phyloP scores from a whole-genome alignment of 768 basidiomycete species.

The Mycena belliarum region DNA sequence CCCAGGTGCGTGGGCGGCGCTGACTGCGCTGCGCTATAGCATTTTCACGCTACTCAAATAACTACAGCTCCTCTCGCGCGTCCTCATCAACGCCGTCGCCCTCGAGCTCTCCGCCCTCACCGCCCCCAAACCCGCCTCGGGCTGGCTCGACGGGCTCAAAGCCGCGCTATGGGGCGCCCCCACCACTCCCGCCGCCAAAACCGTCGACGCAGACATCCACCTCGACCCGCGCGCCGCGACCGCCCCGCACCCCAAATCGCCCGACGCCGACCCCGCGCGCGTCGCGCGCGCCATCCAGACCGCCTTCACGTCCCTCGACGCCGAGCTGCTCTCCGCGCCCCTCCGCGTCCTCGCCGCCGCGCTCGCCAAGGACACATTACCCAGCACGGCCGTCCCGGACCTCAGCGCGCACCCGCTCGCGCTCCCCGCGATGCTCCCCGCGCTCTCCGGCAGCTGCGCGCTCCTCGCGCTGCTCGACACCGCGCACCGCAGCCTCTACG shows the following conservation, averaged over 20 bases:
- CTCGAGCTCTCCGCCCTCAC: slow-evolving; percentile 67
- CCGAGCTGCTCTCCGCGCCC: slow-evolving; percentile 79
- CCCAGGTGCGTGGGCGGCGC: slow-evolving; percentile 36
- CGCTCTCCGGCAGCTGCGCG: slow-evolving; percentile 90
- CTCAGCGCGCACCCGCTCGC: slow-evolving; percentile 72
- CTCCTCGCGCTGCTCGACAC: slow-evolving; percentile 88
- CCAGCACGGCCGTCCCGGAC: slow-evolving; percentile 54
- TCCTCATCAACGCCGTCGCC: slow-evolving; percentile 82
- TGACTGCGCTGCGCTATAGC: not conserved
- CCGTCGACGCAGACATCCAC: slow-evolving; percentile 36
- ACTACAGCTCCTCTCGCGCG: slow-evolving; percentile 67
- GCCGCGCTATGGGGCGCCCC: slow-evolving; percentile 26
- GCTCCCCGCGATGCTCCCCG: slow-evolving; percentile 74
- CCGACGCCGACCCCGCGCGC: slow-evolving; percentile 47
- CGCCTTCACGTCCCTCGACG: slow-evolving; percentile 83
- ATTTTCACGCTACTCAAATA: not conserved
- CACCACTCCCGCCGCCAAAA: slow-evolving; percentile 17
- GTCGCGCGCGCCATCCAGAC: slow-evolving; percentile 69
- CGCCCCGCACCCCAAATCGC: slow-evolving; percentile 1
- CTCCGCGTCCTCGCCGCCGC: slow-evolving; percentile 66
- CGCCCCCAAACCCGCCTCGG: slow-evolving; percentile 27
- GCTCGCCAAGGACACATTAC: slow-evolving; percentile 53
- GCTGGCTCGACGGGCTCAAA: slow-evolving; percentile 35
- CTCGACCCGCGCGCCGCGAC: slow-evolving; percentile 4
- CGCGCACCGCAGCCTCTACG: slow-evolving; percentile 76